phyloP scores from a whole-genome alignment of 108 stramenopile species.

The Cylindrotheca closterium region DNA sequence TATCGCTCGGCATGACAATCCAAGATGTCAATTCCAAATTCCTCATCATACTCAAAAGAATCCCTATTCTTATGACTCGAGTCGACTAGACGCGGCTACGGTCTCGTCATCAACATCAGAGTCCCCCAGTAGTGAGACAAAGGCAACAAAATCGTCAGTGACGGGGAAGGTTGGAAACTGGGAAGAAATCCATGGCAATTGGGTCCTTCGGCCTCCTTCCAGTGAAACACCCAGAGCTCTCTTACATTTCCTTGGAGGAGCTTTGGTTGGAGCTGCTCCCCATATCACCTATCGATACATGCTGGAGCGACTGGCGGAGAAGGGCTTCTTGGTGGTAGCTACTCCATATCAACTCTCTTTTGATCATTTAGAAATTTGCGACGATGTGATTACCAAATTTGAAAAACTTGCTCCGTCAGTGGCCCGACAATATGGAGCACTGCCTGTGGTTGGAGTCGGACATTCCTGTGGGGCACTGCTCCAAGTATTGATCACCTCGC shows the following conservation, averaged over 20 bases:
- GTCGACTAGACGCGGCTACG: no score
- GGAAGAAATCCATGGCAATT: constrained; percentile 79
- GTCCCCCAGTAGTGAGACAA: no score
- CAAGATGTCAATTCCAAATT: no score
- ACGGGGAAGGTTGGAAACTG: constrained; percentile 42
- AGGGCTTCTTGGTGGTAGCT: constrained; percentile 89
- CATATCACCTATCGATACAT: constrained; percentile 86
- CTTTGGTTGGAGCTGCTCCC: constrained; percentile 88
- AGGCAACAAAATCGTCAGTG: no score
- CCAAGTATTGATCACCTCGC: constrained; percentile 85
- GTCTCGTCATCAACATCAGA: no score
- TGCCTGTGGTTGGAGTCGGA: constrained; percentile 92
- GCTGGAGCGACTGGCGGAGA: constrained; percentile 74
- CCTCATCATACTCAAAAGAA: no score
- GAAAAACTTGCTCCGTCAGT: constrained; percentile 79
- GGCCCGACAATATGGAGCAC: constrained; percentile 80
- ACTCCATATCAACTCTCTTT: constrained; percentile 92
- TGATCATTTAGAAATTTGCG: constrained; percentile 88
- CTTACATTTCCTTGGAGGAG: constrained; percentile 93
- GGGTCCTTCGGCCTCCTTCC: constrained; percentile 62
- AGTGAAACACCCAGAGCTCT: constrained; percentile 43
- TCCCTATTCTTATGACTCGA: no score
- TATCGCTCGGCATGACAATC: no score
- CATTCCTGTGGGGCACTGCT: constrained; percentile 89
- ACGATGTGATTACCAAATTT: constrained; percentile 78